phyloP scores from a whole-genome alignment of 192 early-diverging fungal species.

The Linnemannia schmuckeri region DNA sequence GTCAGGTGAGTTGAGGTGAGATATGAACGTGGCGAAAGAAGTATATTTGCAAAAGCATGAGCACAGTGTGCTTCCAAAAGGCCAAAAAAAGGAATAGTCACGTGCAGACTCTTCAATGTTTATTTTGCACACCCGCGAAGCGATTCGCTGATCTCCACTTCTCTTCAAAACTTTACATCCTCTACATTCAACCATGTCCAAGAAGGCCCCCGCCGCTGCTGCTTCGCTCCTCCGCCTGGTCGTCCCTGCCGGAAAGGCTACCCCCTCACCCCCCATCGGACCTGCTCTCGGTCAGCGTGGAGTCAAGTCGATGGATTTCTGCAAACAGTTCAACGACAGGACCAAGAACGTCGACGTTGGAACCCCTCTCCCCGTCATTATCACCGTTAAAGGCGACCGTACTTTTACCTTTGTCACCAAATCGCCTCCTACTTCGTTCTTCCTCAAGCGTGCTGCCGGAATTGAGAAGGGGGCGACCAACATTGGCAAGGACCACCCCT shows the following conservation, averaged over 20 bases:
- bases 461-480: conserved; percentile 88
- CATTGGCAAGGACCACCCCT: conserved; percentile 75
- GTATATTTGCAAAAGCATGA: background rate
- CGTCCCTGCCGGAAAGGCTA: conserved; percentile 93
- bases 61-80: background rate
- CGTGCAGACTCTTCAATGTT: background rate
- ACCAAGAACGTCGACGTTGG: conserved; percentile 86
- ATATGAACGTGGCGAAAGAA: background rate
- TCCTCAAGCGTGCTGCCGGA: conserved; percentile 89
- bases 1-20: background rate
- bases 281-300: conserved; percentile 96
- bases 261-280: conserved; percentile 93
- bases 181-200: conserved; percentile 33
- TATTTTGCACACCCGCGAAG: background rate
- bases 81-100: background rate
- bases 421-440: conserved; percentile 89
- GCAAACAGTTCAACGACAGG: conserved; percentile 97
- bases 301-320: conserved; percentile 98
- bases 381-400: conserved; percentile 91
- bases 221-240: conserved; percentile 73
- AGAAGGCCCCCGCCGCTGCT: conserved; percentile 55
- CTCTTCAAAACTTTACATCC: background rate
- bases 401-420: conserved; percentile 92
- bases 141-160: background rate
- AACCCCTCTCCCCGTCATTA: conserved; percentile 87